phyloP scores from a whole-genome alignment of 2,329 filamentous ascomycete genomes.

The Coniella vitis region DNA sequence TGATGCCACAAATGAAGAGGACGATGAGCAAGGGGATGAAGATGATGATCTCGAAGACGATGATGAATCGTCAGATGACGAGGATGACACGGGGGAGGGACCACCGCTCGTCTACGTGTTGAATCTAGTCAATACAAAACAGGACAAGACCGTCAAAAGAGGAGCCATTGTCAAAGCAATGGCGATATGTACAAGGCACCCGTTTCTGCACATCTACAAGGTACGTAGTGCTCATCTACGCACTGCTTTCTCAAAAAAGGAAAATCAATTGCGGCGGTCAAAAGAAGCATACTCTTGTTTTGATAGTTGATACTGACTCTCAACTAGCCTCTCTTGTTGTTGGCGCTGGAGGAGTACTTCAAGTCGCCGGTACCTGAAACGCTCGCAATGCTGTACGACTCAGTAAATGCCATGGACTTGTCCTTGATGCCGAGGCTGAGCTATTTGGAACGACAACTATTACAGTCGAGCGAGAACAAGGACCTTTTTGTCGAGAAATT shows the following conservation, averaged over 20 bases:
- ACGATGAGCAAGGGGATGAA: slow-evolving; percentile 31
- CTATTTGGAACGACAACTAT: slow-evolving; percentile 72
- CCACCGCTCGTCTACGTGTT: slow-evolving; percentile 94
- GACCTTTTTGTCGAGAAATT: slow-evolving; percentile 98
- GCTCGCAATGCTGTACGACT: slow-evolving; percentile 78
- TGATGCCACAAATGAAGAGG: slow-evolving; percentile 42
- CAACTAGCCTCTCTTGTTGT: slow-evolving; percentile 69
- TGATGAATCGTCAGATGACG: slow-evolving; percentile 49
- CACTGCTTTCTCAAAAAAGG: neutral
- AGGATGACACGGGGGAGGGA: slow-evolving; percentile 68
- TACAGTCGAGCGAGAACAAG: slow-evolving; percentile 87
- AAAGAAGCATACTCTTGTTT: too few relatives aligned
- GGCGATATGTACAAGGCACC: slow-evolving; percentile 96
- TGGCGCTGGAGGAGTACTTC: slow-evolving; percentile 96
- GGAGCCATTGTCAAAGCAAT: slow-evolving; percentile 95
- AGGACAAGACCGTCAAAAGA: slow-evolving; percentile 86
- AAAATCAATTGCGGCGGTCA: too few relatives aligned
- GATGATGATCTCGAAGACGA: slow-evolving; percentile 42
- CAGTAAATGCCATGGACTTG: slow-evolving; percentile 94
- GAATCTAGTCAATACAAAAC: slow-evolving; percentile 96
- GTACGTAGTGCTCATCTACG: slow-evolving; percentile 24
- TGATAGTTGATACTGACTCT: slow-evolving; percentile 16
- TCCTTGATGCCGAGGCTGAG: slow-evolving; percentile 86
- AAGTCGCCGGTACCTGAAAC: slow-evolving; percentile 85
- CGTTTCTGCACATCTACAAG: slow-evolving; percentile 98